A percentile compares a stretch with the other conserved stretches of the same genome.
These are phyloP conservation scores for Ulota crispa DNA, from an alignment of 225 moss, liverwort and hornwort species.

Conservation along the genomic window DNA sequence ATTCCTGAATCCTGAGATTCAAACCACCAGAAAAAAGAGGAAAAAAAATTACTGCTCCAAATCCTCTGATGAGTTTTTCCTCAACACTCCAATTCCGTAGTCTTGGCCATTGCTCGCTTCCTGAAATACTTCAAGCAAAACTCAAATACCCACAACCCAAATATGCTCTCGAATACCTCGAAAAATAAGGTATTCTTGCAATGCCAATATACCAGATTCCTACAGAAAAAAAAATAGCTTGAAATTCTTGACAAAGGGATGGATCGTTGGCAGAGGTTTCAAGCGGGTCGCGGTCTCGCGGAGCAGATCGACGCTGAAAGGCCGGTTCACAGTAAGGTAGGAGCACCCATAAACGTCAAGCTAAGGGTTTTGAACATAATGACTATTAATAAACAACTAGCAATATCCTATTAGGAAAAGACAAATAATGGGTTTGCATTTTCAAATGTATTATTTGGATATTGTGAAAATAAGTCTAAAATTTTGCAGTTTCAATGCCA, in stretches of 20 bases:
- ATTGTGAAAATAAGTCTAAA: too few relatives aligned
- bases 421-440: too few relatives aligned
- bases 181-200: neutral
- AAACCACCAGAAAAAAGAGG: too few relatives aligned
- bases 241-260: neutral
- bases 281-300: neutral
- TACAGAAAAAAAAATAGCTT: neutral
- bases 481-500: too few relatives aligned
- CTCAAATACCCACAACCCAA: neutral
- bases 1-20: constrained; percentile 19
- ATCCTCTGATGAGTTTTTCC: neutral
- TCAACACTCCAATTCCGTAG: constrained; percentile 19
- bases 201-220: neutral
- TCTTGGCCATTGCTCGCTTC: constrained; percentile 16
- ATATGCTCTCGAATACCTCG: neutral
- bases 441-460: too few relatives aligned
- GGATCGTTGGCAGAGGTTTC: neutral
- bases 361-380: too few relatives aligned
- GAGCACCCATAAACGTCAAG: too few relatives aligned
- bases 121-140: neutral
- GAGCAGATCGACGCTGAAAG: neutral
- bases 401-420: too few relatives aligned
- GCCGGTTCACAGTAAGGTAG: too few relatives aligned
- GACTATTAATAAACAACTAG: too few relatives aligned
- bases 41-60: neutral